Base-by-base conservation (phyloP, 2,329 filamentous ascomycete genomes). In the Zymoseptoria tritici region DNA sequence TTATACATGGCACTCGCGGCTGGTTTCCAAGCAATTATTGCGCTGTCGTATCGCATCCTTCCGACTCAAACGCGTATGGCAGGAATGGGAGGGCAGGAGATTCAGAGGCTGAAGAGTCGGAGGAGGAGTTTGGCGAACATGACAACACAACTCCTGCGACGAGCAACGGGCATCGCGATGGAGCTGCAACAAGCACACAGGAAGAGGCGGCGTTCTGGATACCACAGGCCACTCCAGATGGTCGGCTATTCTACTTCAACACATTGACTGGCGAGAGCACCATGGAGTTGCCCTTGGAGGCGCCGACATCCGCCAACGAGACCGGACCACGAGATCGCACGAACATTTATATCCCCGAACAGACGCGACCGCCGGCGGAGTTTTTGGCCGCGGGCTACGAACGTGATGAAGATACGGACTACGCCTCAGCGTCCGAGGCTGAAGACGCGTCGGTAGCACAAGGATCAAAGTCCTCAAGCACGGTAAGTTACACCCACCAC, bases 11-110 rank as follows among this genome's bases (percentile, higher is more conserved):
- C 60, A 89, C 96, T 67, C 87, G 94, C 73, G 94, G 94, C 73
- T 99, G 94, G 94, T 99, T 99, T 75, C 94, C 94, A 46, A 97
- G 93, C 81, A 99, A 99, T 76, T 99, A 99, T 78, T 97, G 94
- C 78, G 87, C 91, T 66, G 85, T 94, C 64, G 88, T 97, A 68
- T 84, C 85, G 61, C 86, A 85, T 68, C 83, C 88, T 55, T 88
- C 90, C 67, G 89, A 95, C 63, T 79, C 88, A 50, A 81, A 83
- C 50, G 67, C 86, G 62, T 80, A 88, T 29, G 81, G 82, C 31
- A 86, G 90, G 57, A 78, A 81, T 13, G 78, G 79, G 64, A 81
- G 82, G 56, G 83, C 82, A 66, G 63, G 61, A 29, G 68, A 68
- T 55, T 66, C 64, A 9, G 68, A 70, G 49, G 64, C 72, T 49